These are phyloP conservation scores for Pythium aquatile DNA, from an alignment of 352 stramenopile genomes.

Conservation along the genomic window DNA sequence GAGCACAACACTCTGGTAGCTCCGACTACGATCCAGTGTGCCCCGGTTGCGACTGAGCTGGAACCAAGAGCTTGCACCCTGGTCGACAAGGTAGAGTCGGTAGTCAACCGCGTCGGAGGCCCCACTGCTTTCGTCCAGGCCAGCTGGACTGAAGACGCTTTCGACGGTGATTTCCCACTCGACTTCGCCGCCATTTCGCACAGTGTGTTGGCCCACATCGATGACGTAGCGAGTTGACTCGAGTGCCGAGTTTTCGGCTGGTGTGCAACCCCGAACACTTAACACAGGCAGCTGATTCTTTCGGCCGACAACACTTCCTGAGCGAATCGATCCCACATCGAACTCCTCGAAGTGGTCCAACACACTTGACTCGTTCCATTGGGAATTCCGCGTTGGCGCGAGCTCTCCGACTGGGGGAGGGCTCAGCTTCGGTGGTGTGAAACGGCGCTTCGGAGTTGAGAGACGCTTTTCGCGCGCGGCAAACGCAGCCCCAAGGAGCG, in stretches of 20 bases:
- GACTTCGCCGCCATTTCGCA: constrained; percentile 83
- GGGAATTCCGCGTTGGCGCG: constrained; percentile 31
- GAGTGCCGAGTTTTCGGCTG: constrained; percentile 76
- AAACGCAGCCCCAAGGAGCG: constrained; percentile 61
- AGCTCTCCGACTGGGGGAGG: constrained; percentile 15
- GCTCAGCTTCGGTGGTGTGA: constrained; percentile 29
- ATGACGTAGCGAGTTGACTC: constrained; percentile 85
- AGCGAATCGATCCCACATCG: constrained; percentile 65
- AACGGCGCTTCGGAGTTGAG: constrained; percentile 43
- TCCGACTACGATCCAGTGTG: constrained; percentile 64
- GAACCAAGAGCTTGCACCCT: constrained; percentile 73
- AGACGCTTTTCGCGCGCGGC: constrained; percentile 60
- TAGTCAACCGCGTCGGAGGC: constrained; percentile 70
- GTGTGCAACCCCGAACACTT: constrained; percentile 76
- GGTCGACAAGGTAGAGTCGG: constrained; percentile 69
- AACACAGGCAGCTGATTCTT: constrained; percentile 62
- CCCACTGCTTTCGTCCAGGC: constrained; percentile 26
- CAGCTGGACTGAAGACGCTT: constrained; percentile 49
- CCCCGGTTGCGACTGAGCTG: constrained; percentile 79
- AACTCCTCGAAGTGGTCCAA: constrained; percentile 80
- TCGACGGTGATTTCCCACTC: constrained; percentile 90
- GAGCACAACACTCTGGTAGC: constrained; percentile 83
- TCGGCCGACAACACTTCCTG: constrained; percentile 28
- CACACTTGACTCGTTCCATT: constrained; percentile 42
- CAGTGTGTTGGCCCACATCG: constrained; percentile 84